Percentiles rank a stretch among this genome's conserved stretches.
Conservation (phyloP, 495 filamentous ascomycete species). For the Echria macrotheca region DNA sequence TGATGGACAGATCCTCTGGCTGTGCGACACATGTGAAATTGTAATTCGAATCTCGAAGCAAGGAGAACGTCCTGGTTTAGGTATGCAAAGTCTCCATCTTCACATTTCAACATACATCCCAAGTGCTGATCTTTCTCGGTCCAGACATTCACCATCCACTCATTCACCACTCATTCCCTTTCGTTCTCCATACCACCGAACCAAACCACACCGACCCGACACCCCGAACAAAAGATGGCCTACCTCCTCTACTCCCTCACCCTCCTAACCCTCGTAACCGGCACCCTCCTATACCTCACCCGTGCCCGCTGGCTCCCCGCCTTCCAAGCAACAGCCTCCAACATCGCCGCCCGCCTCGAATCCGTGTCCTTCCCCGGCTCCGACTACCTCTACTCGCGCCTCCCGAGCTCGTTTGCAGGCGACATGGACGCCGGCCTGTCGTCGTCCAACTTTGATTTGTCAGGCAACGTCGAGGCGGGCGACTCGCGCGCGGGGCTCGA, state of each 20-base stretch:
- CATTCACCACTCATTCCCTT: too few species aligned
- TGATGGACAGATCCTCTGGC: too few species aligned
- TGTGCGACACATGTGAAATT: too few species aligned
- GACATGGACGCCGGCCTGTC: conserved; percentile 85
- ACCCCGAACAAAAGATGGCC: conserved; percentile 45
- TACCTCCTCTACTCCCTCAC: conserved; percentile 74
- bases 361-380: conserved; percentile 42
- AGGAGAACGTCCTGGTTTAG: too few species aligned
- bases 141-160: too few species aligned
- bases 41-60: too few species aligned
- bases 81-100: too few species aligned
- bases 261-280: conserved; percentile 55
- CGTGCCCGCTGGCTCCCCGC: conserved; percentile 69
- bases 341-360: neutral
- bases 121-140: too few species aligned
- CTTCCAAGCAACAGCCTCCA: conserved; percentile 45
- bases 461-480: conserved; percentile 67
- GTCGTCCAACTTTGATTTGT: conserved; percentile 73
- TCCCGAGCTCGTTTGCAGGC: conserved; percentile 60
- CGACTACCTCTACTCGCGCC: conserved; percentile 62
- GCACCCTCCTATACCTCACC: conserved; percentile 68
- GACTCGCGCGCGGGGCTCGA: conserved; percentile 79
- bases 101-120: too few species aligned
- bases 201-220: too few species aligned
- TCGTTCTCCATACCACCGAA: too few species aligned